Evolutionary conservation across 257 asterid genomes (phyloP), one percentile per base, ranked within the genome.

Genomic region (Solanum pinnatisectum): DNA sequence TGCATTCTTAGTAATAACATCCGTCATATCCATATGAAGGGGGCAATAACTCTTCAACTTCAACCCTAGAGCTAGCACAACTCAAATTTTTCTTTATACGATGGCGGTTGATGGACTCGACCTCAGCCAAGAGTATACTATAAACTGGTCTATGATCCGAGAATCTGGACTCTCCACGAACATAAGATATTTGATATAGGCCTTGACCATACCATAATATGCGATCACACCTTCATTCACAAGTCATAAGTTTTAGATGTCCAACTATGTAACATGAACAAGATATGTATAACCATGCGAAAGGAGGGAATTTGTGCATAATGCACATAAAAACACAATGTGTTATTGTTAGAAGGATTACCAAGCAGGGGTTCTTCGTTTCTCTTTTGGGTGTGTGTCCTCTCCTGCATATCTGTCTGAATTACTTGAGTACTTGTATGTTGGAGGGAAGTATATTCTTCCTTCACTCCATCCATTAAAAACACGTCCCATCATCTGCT

Each of bases 281-380:
- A 27, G n/a, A 78, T n/a, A 78, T 40, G 15, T 6, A 5, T 13
- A 82, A 85, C 27, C 74, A 36, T 4, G 44, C 14, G 49, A 82
- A 49, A 30, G 39, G 73, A 59, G 20, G 14, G 49, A 12, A 36
- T 4, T 32, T 35, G 52, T 8, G 68, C 82, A 60, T 33, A 59
- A 27, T 70, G 35, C 70, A 27, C 46, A 11, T 7, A 68, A 86
- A 49, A 44, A 25, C 65, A 10, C 63, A 33, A 70, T 36, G 32
- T 79, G n/a, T n/a, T 81, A 25, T 44, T 8, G 36, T 83, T 72
- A 76, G 78, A 91, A 79, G 60, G 14, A 87, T 87, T 94, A 95
- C 99, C 99, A 96, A 86, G 99, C 99, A 14, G 98, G 99, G 5
- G 99, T 96, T 92, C 98, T 88, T 72, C 99, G 92, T 91, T 96